phyloP scores from a whole-genome alignment of 2,329 filamentous ascomycete genomes.

The Fusarium austroafricanum region DNA sequence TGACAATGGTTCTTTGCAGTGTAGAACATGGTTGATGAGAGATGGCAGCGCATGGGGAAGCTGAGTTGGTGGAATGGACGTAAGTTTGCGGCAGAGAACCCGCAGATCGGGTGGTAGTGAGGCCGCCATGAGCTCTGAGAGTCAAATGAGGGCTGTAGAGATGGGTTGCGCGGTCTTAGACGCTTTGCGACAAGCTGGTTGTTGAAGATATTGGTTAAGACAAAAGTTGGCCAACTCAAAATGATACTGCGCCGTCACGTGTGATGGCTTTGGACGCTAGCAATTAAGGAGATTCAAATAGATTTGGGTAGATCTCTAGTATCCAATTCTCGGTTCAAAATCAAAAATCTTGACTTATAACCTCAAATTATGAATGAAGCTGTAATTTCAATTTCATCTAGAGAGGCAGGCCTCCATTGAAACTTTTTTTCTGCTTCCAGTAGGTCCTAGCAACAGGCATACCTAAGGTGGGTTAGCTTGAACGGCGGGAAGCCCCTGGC shows the following conservation, averaged over 20 bases:
- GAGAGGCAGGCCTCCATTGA: conserved; percentile 13
- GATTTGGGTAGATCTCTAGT: not conserved
- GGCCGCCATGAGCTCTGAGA: conserved; percentile 43
- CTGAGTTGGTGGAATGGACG: conserved; percentile 76
- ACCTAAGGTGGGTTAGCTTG: conserved; percentile 33
- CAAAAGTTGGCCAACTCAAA: conserved; percentile 8
- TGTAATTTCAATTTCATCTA: conserved; percentile 24
- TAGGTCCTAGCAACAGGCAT: conserved; percentile 27
- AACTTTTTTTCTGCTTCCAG: conserved; percentile 44
- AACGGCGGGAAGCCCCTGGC: conserved; percentile 42
- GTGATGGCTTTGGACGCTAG: not conserved
- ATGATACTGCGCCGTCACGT: conserved; percentile 20
- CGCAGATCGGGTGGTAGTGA: conserved; percentile 68
- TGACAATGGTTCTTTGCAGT: conserved; percentile 72
- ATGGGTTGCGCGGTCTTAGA: conserved; percentile 6
- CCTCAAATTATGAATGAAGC: conserved; percentile 23
- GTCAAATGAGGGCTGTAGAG: not conserved
- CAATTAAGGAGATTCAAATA: not conserved
- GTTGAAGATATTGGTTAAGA: conserved; percentile 10
- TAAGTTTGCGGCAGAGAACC: conserved; percentile 75
- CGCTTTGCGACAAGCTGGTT: conserved; percentile 27
- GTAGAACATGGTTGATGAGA: conserved; percentile 70
- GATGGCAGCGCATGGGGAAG: conserved; percentile 79
- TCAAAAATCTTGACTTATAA: conserved; percentile 12
- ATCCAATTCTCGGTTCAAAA: not conserved